Percentiles rank a stretch among this genome's conserved stretches.
These are phyloP conservation scores for Talaromyces sp. DNA, from an alignment of 2,329 filamentous ascomycete species.

Conservation along the genomic window DNA sequence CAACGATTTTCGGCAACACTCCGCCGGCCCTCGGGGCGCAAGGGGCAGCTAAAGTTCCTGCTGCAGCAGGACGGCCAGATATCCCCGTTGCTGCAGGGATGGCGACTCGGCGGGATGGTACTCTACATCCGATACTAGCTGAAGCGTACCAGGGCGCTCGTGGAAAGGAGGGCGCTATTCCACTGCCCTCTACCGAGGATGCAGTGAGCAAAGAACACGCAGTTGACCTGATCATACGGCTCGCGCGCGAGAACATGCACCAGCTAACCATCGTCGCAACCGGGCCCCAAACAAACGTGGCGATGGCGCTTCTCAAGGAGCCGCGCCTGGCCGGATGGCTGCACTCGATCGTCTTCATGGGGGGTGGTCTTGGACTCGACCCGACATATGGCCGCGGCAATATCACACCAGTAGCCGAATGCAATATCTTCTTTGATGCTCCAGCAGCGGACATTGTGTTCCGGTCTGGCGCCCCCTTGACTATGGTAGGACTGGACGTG, in stretches of 20 bases:
- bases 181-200: neutral
- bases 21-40: neutral
- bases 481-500: neutral
- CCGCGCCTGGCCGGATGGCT: neutral
- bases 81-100: neutral
- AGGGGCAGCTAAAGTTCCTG: neutral
- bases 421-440: neutral
- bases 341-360: neutral
- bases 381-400: neutral
- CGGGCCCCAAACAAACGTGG: neutral
- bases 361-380: neutral
- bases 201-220: neutral
- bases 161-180: neutral
- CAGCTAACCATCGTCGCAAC: neutral
- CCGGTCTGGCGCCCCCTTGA: neutral
- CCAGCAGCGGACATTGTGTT: neutral
- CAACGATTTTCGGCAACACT: neutral
- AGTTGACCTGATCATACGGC: neutral
- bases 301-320: neutral
- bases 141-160: neutral
- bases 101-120: neutral
- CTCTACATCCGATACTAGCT: neutral
- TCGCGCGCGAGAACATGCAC: neutral
- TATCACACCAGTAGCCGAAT: neutral
- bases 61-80: neutral